Evolutionary conservation across 495 filamentous ascomycete species (phyloP).

Genomic region (Lichina pygmaea): DNA sequence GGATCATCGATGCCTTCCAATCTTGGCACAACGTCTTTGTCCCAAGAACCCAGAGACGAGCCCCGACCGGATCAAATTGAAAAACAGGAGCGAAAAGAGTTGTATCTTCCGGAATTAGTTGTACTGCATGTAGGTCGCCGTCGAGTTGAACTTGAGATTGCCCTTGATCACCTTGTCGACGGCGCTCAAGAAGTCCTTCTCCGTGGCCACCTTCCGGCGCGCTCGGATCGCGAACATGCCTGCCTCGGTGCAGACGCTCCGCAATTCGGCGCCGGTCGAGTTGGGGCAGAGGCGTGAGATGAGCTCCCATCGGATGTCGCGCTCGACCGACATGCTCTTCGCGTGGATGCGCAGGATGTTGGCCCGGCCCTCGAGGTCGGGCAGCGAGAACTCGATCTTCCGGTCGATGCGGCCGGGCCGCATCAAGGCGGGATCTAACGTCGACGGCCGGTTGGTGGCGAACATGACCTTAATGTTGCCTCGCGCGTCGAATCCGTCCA

Average conservation of each 20-base stretch:
- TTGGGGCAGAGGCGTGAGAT: slow-evolving; percentile 94
- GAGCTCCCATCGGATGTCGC: slow-evolving; percentile 95
- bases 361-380: slow-evolving; percentile 84
- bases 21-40: no score
- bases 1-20: no score
- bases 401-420: slow-evolving; percentile 91
- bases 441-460: slow-evolving; percentile 89
- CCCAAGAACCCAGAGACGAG: no score
- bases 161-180: slow-evolving; percentile 99
- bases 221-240: slow-evolving; percentile 98
- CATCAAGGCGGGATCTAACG: slow-evolving; percentile 88
- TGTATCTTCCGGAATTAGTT: slow-evolving; percentile 28
- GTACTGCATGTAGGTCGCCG: slow-evolving; percentile 96
- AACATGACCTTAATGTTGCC: slow-evolving; percentile 99
- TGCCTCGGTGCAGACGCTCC: slow-evolving; percentile 94
- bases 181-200: slow-evolving; percentile 95
- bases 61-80: no score
- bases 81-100: no score
- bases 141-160: slow-evolving; percentile 97
- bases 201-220: slow-evolving; percentile 86
- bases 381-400: slow-evolving; percentile 95
- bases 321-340: slow-evolving; percentile 98
- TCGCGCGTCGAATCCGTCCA: slow-evolving; percentile 90
- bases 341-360: slow-evolving; percentile 97
- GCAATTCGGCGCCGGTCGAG: slow-evolving; percentile 79